These are phyloP conservation scores for Aspergillus candidus DNA, from an alignment of 2,329 filamentous ascomycete genomes.

Conservation along the genomic window DNA sequence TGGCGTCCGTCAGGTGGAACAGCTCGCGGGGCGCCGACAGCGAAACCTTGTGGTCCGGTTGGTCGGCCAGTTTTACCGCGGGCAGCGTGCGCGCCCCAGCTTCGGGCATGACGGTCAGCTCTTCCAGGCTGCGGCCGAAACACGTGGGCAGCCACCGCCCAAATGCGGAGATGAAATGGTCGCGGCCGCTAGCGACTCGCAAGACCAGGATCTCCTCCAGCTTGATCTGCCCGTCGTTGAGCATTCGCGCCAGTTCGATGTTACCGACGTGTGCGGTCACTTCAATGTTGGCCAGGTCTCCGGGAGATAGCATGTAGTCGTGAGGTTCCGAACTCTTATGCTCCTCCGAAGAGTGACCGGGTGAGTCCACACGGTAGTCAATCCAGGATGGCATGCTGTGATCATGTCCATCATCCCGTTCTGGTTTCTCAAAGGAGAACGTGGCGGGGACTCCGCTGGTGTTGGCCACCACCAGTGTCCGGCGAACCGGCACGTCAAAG, in stretches of 20 bases:
- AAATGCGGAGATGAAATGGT: conserved; percentile 82
- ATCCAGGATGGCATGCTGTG: conserved; percentile 60
- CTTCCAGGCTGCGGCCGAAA: conserved; percentile 80
- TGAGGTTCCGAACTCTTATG: conserved; percentile 25
- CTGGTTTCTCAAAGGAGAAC: conserved; percentile 70
- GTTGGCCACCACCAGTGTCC: conserved; percentile 79
- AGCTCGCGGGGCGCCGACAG: conserved; percentile 83
- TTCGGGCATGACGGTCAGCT: conserved; percentile 79
- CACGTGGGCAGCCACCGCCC: conserved; percentile 75
- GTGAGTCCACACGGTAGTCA: conserved; percentile 56
- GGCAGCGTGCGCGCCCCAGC: conserved; percentile 64
- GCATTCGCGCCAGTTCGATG: conserved; percentile 55
- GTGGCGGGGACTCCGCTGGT: conserved; percentile 76
- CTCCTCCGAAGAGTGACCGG: conserved; percentile 35
- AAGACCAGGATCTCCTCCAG: conserved; percentile 87
- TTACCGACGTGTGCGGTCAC: conserved; percentile 63
- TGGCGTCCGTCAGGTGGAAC: conserved; percentile 78
- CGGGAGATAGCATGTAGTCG: conserved; percentile 69
- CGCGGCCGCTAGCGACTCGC: conserved; percentile 73
- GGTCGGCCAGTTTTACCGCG: conserved; percentile 17
- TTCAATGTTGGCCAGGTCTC: conserved; percentile 68
- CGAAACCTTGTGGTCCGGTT: conserved; percentile 39
- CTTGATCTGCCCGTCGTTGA: conserved; percentile 62
- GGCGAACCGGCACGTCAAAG: conserved; percentile 60
- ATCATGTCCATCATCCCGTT: conserved; percentile 39